These are phyloP conservation scores for Sambucus nigra DNA, from an alignment of 129 eudicot genomes.

Conservation along the genomic window DNA sequence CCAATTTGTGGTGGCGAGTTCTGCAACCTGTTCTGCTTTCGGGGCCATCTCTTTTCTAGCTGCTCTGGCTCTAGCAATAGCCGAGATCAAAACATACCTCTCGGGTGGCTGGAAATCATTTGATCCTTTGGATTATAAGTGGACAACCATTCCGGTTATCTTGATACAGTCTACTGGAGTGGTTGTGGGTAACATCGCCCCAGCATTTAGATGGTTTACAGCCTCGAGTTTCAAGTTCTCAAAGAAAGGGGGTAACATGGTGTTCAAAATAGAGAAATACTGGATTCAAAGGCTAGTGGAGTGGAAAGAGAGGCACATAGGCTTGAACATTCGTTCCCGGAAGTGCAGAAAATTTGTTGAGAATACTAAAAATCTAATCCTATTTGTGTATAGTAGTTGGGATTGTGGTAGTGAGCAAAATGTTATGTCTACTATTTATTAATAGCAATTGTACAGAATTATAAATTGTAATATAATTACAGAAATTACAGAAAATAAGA, in stretches of 20 bases:
- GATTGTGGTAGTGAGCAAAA: no score
- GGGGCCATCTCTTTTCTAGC: constrained; percentile 10
- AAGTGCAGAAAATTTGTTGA: no score
- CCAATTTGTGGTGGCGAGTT: constrained; percentile 15
- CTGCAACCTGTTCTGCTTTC: constrained; percentile 9
- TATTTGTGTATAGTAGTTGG: no score
- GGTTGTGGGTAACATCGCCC: constrained; percentile 6
- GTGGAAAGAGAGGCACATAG: constrained; percentile 24
- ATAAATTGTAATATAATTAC: no score
- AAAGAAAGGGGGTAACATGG: not conserved
- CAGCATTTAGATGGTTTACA: constrained; percentile 11
- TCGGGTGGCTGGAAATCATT: not conserved
- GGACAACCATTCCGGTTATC: constrained; percentile 7
- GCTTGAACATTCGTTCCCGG: no score
- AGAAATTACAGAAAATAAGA: no score
- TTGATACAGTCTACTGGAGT: not conserved
- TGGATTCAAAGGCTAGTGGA: constrained; percentile 20
- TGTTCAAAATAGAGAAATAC: constrained; percentile 11
- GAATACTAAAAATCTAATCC: no score
- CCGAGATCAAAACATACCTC: not conserved
- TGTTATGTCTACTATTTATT: no score
- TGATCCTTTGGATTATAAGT: constrained; percentile 4
- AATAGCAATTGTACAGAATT: no score
- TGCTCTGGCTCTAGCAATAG: not conserved
- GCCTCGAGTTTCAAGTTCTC: constrained; percentile 4